Percentiles rank a stretch among this genome's conserved stretches.
Evolutionary conservation across 345 rosid genomes (phyloP).

Genomic region (Populus ilicifolia): DNA sequence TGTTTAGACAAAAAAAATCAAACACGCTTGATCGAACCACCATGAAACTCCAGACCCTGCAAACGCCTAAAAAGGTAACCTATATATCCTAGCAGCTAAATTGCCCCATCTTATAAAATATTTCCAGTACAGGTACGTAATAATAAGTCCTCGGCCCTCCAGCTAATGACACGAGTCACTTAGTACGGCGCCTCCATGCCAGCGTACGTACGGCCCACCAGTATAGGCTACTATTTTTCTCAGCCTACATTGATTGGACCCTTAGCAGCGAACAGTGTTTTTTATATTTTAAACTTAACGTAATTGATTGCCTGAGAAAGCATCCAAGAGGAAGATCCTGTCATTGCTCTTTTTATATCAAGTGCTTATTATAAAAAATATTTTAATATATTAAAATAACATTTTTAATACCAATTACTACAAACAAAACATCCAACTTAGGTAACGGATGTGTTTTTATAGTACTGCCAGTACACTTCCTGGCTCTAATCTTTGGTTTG

Average conservation of each 20-base stretch:
- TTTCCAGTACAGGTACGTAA: background rate
- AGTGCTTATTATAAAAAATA: no score
- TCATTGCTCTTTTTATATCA: background rate
- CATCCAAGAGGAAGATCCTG: background rate
- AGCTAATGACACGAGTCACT: background rate
- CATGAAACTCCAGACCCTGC: background rate
- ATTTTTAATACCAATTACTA: no score
- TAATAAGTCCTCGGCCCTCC: background rate
- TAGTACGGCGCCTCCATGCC: background rate
- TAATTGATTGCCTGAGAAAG: background rate
- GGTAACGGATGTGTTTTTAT: background rate
- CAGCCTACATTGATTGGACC: background rate
- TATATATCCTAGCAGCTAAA: background rate
- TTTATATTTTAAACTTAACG: background rate
- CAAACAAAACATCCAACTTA: no score
- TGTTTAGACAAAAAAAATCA: no score
- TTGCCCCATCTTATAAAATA: background rate
- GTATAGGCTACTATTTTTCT: background rate
- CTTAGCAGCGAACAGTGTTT: background rate
- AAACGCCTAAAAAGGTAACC: background rate
- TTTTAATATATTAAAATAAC: no score
- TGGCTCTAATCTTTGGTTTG: background rate
- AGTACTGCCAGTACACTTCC: background rate
- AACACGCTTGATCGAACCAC: no score
- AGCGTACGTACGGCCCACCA: background rate